These are phyloP conservation scores for Trebouxia gelatinosa DNA, from an alignment of 163 green algal species.

Conservation along the genomic window DNA sequence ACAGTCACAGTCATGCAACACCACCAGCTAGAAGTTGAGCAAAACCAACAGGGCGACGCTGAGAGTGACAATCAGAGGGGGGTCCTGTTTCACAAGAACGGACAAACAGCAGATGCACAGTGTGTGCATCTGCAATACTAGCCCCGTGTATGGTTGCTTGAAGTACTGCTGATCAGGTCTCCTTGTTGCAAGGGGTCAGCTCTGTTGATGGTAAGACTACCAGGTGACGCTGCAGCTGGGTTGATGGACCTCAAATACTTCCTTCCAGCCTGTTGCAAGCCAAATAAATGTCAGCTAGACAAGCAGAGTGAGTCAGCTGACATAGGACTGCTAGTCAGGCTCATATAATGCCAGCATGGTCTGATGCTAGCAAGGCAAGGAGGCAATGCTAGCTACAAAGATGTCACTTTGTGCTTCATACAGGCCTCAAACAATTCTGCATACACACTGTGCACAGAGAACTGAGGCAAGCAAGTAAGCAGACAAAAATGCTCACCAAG, in stretches of 20 bases:
- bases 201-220: constrained; percentile 3
- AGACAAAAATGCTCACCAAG: constrained; percentile 8
- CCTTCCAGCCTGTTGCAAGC: constrained; percentile 5
- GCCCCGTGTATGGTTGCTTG: neutral
- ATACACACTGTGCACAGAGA: neutral
- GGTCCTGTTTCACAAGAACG: neutral
- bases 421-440: neutral
- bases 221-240: constrained; percentile 5
- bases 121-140: neutral
- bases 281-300: too few relatives aligned
- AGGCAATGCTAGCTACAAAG: neutral
- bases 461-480: neutral
- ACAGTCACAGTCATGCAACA: neutral
- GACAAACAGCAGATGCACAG: neutral
- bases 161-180: constrained; percentile 11
- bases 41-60: constrained; percentile 20
- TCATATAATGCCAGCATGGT: neutral
- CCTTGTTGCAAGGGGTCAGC: constrained; percentile 1
- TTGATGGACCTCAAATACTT: constrained; percentile 18
- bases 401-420: neutral
- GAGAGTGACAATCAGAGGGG: neutral
- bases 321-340: too few relatives aligned
- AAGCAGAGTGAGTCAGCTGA: too few relatives aligned
- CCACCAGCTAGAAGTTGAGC: neutral
- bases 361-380: neutral